These are phyloP conservation scores for Cercospora janseana DNA, from an alignment of 2,329 filamentous ascomycete genomes.

Conservation along the genomic window DNA sequence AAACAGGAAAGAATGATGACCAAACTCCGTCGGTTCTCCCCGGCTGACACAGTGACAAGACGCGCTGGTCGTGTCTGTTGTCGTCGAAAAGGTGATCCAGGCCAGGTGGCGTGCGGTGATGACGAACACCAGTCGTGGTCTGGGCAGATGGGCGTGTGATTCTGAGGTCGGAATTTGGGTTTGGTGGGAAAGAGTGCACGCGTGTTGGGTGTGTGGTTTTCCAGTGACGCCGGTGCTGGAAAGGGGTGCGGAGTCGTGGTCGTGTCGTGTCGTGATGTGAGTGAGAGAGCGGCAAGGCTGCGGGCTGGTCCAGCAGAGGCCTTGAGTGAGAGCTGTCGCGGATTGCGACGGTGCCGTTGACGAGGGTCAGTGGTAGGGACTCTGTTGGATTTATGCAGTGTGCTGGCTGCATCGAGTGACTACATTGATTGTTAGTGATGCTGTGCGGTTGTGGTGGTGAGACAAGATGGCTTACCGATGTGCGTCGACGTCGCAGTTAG, in stretches of 20 bases:
- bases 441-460: not conserved
- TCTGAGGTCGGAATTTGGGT: slow-evolving; percentile 11
- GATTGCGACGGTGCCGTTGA: not conserved
- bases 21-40: slow-evolving; percentile 4
- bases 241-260: not conserved
- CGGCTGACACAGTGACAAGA: not conserved
- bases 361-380: not conserved
- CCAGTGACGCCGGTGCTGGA: slow-evolving; percentile 5
- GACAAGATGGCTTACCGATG: not conserved
- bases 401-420: not conserved
- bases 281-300: not conserved
- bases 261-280: not conserved
- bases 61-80: too few species aligned
- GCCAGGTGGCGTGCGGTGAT: not conserved
- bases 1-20: not conserved
- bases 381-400: not conserved
- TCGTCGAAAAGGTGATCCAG: slow-evolving; percentile 13
- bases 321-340: not conserved
- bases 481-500: slow-evolving; percentile 26
- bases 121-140: too few species aligned
- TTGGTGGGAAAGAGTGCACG: not conserved
- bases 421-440: not conserved
- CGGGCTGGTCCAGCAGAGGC: not conserved
- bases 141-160: slow-evolving; percentile 11
- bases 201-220: not conserved